Conservation (phyloP, 345 rosid species). For the Lenwebbia sp. region DNA sequence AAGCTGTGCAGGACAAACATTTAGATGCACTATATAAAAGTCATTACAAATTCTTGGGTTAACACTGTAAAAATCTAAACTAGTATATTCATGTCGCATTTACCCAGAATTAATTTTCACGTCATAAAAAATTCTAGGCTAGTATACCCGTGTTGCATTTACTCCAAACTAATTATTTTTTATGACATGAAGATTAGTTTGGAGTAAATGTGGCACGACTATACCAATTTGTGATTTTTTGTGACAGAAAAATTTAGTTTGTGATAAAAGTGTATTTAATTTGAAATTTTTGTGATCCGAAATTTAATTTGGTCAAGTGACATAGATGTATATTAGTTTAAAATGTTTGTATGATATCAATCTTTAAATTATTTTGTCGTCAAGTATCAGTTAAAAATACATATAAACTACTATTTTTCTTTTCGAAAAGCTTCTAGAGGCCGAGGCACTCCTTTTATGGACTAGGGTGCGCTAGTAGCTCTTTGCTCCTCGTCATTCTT, state of each 20-base stretch:
- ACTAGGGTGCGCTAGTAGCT: not conserved
- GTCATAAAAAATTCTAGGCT: no score
- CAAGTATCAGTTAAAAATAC: not conserved
- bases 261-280: not conserved
- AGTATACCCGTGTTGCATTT: no score
- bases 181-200: no score
- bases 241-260: not conserved
- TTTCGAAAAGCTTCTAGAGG: not conserved
- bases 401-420: not conserved
- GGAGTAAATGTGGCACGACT: no score
- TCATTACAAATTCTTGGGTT: not conserved
- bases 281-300: not conserved
- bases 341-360: not conserved
- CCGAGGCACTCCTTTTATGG: not conserved
- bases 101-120: no score
- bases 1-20: not conserved
- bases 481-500: not conserved
- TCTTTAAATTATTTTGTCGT: not conserved
- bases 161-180: no score
- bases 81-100: no score
- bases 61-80: not conserved
- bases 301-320: not conserved
- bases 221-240: no score
- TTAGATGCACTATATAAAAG: not conserved
- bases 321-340: not conserved